Conservation (phyloP, 2,329 filamentous ascomycete genomes). For the Plectosphaerella plurivora region DNA sequence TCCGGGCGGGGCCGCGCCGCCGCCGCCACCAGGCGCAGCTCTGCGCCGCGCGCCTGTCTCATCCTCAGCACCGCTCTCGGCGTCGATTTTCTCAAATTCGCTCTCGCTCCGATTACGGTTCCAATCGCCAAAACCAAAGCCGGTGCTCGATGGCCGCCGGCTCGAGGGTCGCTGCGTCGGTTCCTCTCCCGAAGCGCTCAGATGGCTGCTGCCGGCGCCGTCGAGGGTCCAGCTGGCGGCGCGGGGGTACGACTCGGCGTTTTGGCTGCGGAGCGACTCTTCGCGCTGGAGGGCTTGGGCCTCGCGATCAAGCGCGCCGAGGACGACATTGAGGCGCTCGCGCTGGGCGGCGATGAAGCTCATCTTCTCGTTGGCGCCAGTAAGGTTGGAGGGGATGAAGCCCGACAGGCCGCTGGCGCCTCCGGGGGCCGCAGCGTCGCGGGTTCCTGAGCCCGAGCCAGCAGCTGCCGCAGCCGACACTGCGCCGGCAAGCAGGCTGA, state of each 20-base stretch:
- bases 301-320: slow-evolving; percentile 76
- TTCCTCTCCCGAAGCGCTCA: slow-evolving; percentile 1
- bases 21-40: not conserved
- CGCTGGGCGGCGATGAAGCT: slow-evolving; percentile 75
- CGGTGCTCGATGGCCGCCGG: slow-evolving; percentile 33
- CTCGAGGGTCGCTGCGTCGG: slow-evolving; percentile 15
- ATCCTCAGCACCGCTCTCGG: slow-evolving; percentile 58
- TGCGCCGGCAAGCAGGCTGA: slow-evolving; percentile 70
- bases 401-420: slow-evolving; percentile 33
- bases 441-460: slow-evolving; percentile 10
- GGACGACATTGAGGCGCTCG: slow-evolving; percentile 68
- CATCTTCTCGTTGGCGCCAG: slow-evolving; percentile 60
- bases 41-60: slow-evolving; percentile 38
- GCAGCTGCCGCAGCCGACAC: slow-evolving; percentile 58
- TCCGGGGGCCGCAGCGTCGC: slow-evolving; percentile 8
- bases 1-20: slow-evolving; percentile 11
- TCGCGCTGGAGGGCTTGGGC: slow-evolving; percentile 54
- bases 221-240: slow-evolving; percentile 11
- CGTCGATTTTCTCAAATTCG: slow-evolving; percentile 86
- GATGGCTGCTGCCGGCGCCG: not conserved
- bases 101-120: slow-evolving; percentile 80
- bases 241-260: not conserved
- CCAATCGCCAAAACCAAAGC: slow-evolving; percentile 50
- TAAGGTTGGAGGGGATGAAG: slow-evolving; percentile 68
- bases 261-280: slow-evolving; percentile 15